Evolutionary conservation across 345 rosid species (phyloP).

Genomic region (sweet orange (Citrus sinensis)): DNA sequence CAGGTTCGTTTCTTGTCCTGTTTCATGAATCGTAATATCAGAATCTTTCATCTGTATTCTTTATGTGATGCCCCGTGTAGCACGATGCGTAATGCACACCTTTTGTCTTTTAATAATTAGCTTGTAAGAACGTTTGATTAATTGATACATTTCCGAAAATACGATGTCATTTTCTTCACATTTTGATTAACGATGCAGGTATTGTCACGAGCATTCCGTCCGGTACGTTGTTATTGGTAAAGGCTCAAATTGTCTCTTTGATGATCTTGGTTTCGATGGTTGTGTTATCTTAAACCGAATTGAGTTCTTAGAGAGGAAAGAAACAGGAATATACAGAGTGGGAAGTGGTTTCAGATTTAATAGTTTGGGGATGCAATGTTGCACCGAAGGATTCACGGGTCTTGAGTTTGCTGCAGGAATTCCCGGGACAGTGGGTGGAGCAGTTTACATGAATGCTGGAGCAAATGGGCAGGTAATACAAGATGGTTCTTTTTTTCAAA

Average conservation of each 20-base stretch:
- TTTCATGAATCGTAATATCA: neutral
- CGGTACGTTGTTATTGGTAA: constrained; percentile 24
- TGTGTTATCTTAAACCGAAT: constrained; percentile 34
- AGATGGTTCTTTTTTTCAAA: neutral
- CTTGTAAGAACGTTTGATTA: neutral
- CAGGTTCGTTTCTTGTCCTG: constrained; percentile 15
- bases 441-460: constrained; percentile 36
- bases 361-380: constrained; percentile 22
- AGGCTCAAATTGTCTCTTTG: constrained; percentile 40
- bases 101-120: neutral
- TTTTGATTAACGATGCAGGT: constrained; percentile 19
- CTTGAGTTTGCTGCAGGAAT: constrained; percentile 36
- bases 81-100: neutral
- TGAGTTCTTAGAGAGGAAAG: constrained; percentile 31
- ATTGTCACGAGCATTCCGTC: constrained; percentile 23
- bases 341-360: constrained; percentile 37
- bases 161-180: neutral
- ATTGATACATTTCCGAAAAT: neutral
- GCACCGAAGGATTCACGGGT: constrained; percentile 21
- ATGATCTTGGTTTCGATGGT: constrained; percentile 37
- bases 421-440: constrained; percentile 30
- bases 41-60: neutral
- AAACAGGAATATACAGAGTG: constrained; percentile 22
- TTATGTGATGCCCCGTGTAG: neutral
- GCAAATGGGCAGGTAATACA: constrained; percentile 25